Evolutionary conservation across 2,329 filamentous ascomycete genomes (phyloP), one percentile per base, ranked within the genome.

Genomic region (Pseudofabraea citricarpa): DNA sequence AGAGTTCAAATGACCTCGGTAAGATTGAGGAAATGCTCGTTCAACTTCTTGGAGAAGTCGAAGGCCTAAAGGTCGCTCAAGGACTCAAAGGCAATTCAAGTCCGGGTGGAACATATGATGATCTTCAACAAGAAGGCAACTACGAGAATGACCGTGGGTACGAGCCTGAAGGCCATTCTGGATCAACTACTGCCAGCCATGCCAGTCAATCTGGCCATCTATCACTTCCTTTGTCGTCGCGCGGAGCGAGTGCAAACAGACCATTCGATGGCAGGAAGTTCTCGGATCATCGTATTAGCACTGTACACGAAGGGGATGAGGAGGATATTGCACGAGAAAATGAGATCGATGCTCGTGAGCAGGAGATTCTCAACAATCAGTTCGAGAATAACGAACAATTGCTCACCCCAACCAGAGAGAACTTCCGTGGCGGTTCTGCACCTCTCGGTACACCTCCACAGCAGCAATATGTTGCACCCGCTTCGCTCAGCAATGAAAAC

Each of bases 1-100:
- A 93, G 69, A 91, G 89, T 40, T 83, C 85, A 6, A 91, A 86
- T 56, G 93, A 98, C 56, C 77, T 96, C 40, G 80, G 82, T 51
- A 86, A 89, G 55, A 95, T 96, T 49, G 88, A 93, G 63, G 85
- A 88, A 48, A 91, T 93, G 85, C 77, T 98, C 24, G 87, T 93
- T 64, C 90, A 95, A 60, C 77, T 98, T 18, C 79, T 98, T 16
- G 86, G 83, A 40, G 93, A 98, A 61, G 90, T 98, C 6, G 91
- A 97, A 61, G 86, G 80, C 36, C 72, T 93, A 46, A 88, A 90
- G 59, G 76, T 68, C 39, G 66, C 65, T 18, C 75, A 79, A 51
- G 69, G 71, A 43, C 59, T 67, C n/a, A 46, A 59, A 53, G 67
- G 65, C 27, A 76, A 73, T 15, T 70, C 67, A 46, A 85, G 79